Conservation (phyloP, 352 stramenopile genomes). For the Pythium rhizo-oryzae region DNA sequence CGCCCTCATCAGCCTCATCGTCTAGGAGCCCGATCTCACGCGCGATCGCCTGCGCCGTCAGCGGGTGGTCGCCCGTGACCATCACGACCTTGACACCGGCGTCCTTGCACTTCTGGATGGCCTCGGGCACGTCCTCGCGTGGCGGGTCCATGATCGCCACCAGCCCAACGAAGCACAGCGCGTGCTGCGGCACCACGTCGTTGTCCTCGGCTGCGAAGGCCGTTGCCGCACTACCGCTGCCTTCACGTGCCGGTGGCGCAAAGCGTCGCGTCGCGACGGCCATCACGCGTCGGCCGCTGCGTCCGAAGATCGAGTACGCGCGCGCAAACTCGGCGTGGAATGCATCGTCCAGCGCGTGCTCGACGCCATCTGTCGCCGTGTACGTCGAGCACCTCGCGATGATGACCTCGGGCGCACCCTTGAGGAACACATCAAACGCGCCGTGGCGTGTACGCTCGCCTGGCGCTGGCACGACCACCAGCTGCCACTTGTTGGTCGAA, state of each 20-base stretch:
- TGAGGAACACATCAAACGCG: constrained; percentile 78
- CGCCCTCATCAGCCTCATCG: constrained; percentile 30
- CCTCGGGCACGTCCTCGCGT: too few species aligned
- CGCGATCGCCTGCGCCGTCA: constrained; percentile 88
- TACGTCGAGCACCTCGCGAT: constrained; percentile 89
- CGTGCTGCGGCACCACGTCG: too few species aligned
- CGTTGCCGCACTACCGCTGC: too few species aligned
- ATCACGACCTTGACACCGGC: too few species aligned
- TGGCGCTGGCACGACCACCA: constrained; percentile 46
- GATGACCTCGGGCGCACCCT: constrained; percentile 93
- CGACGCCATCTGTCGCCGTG: constrained; percentile 52
- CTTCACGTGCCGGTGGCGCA: constrained; percentile 30
- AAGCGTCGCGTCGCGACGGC: constrained; percentile 46
- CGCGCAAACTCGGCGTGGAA: constrained; percentile 51
- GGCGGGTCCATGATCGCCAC: too few species aligned
- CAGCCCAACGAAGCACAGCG: constrained; percentile 88
- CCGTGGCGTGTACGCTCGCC: constrained; percentile 18
- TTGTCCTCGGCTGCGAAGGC: constrained; percentile 41
- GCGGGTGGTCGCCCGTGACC: constrained; percentile 85
- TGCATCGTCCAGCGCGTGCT: constrained; percentile 39
- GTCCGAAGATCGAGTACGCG: constrained; percentile 48
- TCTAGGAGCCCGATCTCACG: constrained; percentile 81
- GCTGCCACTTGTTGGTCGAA: constrained; percentile 73
- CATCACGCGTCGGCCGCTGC: constrained; percentile 46
- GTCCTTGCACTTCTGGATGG: too few species aligned